Conservation (phyloP, 495 filamentous ascomycete genomes). For the Aspergillus avenaceus region DNA sequence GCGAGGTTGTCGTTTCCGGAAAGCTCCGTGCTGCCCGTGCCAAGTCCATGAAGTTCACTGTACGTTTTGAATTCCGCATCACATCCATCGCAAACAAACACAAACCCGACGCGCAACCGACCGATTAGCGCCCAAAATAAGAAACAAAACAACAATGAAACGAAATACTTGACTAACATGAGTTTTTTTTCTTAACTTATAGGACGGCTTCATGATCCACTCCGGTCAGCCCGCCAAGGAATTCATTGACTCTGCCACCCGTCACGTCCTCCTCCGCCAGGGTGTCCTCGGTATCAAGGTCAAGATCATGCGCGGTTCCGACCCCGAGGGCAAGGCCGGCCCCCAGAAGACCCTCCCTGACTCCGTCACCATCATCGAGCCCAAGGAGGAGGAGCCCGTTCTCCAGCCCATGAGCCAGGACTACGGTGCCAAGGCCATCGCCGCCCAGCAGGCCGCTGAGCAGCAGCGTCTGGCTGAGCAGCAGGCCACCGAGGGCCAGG, state of each 20-base stretch:
- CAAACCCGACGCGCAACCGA: no score
- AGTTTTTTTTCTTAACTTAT: slow-evolving; percentile 2
- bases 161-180: slow-evolving; percentile 3
- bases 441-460: slow-evolving; percentile 80
- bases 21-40: slow-evolving; percentile 98
- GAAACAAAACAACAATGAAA: neutral
- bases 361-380: slow-evolving; percentile 98
- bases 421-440: slow-evolving; percentile 94
- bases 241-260: slow-evolving; percentile 97
- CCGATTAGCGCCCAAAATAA: no score
- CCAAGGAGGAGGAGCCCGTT: slow-evolving; percentile 95
- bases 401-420: slow-evolving; percentile 94
- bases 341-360: slow-evolving; percentile 95
- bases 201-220: slow-evolving; percentile 99
- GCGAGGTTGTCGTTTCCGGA: slow-evolving; percentile 97
- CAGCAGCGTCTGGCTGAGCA: slow-evolving; percentile 62
- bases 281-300: slow-evolving; percentile 99
- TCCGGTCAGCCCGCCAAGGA: slow-evolving; percentile 98
- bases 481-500: slow-evolving; percentile 46
- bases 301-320: slow-evolving; percentile 99
- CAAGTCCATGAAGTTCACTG: slow-evolving; percentile 99
- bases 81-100: no score
- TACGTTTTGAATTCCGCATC: slow-evolving; percentile 35
- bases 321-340: slow-evolving; percentile 98
- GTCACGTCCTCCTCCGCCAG: slow-evolving; percentile 98